These are phyloP conservation scores for Margaritispora aquatica DNA, from an alignment of 495 filamentous ascomycete species.

Conservation along the genomic window DNA sequence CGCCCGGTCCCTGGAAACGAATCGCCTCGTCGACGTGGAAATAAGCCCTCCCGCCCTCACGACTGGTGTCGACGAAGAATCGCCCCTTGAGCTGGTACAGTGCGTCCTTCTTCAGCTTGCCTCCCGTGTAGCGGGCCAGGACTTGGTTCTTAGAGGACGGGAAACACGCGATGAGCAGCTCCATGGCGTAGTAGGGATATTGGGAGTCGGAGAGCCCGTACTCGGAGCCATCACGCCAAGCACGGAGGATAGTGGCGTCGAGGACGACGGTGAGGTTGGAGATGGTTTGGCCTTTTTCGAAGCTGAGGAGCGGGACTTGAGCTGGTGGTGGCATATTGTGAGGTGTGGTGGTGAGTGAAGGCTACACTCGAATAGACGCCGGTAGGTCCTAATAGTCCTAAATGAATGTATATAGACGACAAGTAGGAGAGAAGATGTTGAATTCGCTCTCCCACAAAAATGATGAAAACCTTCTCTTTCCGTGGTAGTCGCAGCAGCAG, in stretches of 20 bases:
- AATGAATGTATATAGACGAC: not conserved
- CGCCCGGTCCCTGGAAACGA: slow-evolving; percentile 16
- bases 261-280: slow-evolving; percentile 9
- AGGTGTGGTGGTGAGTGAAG: not conserved
- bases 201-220: slow-evolving; percentile 6
- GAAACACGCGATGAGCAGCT: slow-evolving; percentile 8
- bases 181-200: slow-evolving; percentile 15
- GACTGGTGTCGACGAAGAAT: slow-evolving; percentile 6
- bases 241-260: slow-evolving; percentile 12
- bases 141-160: slow-evolving; percentile 4
- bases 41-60: slow-evolving; percentile 5
- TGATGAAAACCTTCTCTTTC: not conserved
- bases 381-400: not conserved
- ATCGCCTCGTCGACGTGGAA: slow-evolving; percentile 15
- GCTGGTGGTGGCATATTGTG: not conserved
- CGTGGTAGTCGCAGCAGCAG: too few species aligned
- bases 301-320: slow-evolving; percentile 4
- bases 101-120: slow-evolving; percentile 12
- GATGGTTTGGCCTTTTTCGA: slow-evolving; percentile 6
- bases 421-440: not conserved
- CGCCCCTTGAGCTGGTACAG: slow-evolving; percentile 15
- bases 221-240: slow-evolving; percentile 10
- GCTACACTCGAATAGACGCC: not conserved
- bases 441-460: not conserved
- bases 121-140: slow-evolving; percentile 5